Conservation (phyloP, 495 filamentous ascomycete species). For the Podospora pseudocomata region DNA sequence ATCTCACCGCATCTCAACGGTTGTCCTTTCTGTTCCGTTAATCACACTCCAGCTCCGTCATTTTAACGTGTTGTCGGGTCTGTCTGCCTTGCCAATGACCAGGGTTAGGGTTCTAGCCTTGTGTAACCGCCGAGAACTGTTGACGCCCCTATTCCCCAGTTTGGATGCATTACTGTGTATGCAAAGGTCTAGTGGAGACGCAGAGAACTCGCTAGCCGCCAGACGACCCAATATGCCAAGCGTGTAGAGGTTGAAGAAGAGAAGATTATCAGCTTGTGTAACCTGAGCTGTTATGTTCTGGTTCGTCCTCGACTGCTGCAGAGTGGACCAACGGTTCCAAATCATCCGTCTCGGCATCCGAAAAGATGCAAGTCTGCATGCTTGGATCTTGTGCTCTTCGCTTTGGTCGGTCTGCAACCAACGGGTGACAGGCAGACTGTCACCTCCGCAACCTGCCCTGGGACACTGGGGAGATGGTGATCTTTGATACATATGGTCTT, state of each 20-base stretch:
- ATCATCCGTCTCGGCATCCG: conserved; percentile 18
- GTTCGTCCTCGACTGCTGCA: not conserved
- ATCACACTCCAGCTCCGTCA: too few relatives aligned
- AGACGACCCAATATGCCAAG: too few relatives aligned
- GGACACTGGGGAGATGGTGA: not conserved
- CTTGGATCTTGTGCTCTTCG: not conserved
- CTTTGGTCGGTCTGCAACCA: conserved; percentile 1
- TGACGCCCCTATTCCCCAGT: not conserved
- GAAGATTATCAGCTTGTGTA: not conserved
- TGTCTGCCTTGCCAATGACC: too few relatives aligned
- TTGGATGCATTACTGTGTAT: not conserved
- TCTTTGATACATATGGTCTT: not conserved
- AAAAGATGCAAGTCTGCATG: not conserved
- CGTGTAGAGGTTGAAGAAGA: not conserved
- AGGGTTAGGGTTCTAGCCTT: not conserved
- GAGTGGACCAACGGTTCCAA: not conserved
- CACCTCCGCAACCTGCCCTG: not conserved
- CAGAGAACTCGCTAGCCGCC: not conserved
- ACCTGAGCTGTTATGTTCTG: not conserved
- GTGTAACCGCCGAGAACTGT: not conserved
- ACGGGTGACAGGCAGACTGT: not conserved
- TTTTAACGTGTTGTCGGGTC: too few relatives aligned
- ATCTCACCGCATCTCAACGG: too few relatives aligned
- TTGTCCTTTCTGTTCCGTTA: too few relatives aligned
- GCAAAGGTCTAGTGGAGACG: not conserved